phyloP scores from a whole-genome alignment of 805 yeast species.

The Pichia pseudocactophila region DNA sequence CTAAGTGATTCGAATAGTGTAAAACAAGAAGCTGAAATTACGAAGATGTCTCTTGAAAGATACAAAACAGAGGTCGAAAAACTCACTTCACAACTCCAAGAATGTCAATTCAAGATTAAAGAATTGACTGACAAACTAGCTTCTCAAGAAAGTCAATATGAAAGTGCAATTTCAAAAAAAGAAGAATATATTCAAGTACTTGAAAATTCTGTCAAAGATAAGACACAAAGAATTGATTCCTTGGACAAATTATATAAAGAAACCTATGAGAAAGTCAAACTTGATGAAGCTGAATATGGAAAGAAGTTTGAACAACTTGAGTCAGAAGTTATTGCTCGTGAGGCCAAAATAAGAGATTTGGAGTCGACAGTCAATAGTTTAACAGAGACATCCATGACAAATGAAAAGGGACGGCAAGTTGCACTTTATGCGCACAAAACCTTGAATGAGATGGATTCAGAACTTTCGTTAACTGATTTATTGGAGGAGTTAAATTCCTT shows the following conservation, averaged over 20 bases:
- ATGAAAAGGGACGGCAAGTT: conserved; percentile 6
- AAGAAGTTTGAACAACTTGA: conserved; percentile 30
- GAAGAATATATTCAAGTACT: conserved; percentile 51
- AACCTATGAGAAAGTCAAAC: conserved; percentile 31
- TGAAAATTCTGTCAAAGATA: conserved; percentile 44
- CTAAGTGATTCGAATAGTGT: conserved; percentile 29
- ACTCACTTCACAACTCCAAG: conserved; percentile 32
- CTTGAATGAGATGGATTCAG: conserved; percentile 31
- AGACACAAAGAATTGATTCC: conserved; percentile 41
- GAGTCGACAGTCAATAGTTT: conserved; percentile 38
- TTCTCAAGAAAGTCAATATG: conserved; percentile 39
- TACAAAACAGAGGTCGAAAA: conserved; percentile 30
- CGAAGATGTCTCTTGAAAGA: conserved; percentile 23
- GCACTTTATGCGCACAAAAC: conserved; percentile 44
- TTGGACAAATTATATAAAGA: conserved; percentile 41
- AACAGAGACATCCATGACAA: conserved; percentile 13
- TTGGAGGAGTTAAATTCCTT: conserved; percentile 56
- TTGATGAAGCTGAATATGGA: conserved; percentile 29
- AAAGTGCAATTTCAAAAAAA: conserved; percentile 51
- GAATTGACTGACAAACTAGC: conserved; percentile 36
- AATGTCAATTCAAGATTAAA: conserved; percentile 36
- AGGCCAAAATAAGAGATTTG: conserved; percentile 33
- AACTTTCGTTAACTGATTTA: conserved; percentile 57
- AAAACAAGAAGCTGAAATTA: conserved; percentile 25
- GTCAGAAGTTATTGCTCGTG: conserved; percentile 28